phyloP scores from a whole-genome alignment of 768 basidiomycete species.

The Grammothele lineata region DNA sequence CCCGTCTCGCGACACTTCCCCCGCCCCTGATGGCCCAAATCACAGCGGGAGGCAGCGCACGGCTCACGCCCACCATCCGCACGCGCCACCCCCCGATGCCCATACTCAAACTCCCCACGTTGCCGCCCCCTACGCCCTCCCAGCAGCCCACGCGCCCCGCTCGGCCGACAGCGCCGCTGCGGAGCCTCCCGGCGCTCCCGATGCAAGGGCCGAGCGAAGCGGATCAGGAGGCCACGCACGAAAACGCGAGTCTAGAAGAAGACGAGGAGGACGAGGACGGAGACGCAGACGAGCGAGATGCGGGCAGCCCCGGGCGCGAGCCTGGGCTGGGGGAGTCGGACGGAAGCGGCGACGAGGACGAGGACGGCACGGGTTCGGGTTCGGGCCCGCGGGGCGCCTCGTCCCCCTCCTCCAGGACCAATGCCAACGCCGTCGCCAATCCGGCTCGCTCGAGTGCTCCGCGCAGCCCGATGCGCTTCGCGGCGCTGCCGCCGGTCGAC shows the following conservation, averaged over 20 bases:
- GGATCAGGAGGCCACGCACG: slow-evolving; percentile 24
- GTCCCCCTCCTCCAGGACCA: no score
- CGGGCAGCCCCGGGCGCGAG: slow-evolving; percentile 15
- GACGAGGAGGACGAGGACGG: slow-evolving; percentile 27
- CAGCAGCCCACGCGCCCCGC: slow-evolving; percentile 18
- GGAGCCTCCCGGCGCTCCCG: slow-evolving; percentile 53
- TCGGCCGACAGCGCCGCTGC: slow-evolving; percentile 32
- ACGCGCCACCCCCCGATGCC: slow-evolving; percentile 43
- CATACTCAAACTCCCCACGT: slow-evolving; percentile 45
- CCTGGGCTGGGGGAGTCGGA: slow-evolving; percentile 12
- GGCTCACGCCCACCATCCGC: slow-evolving; percentile 43
- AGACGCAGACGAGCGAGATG: slow-evolving; percentile 25
- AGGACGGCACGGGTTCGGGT: neutral
- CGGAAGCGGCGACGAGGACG: slow-evolving; percentile 33
- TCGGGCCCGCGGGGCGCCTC: no score
- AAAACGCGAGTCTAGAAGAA: slow-evolving; percentile 25
- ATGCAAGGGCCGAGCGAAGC: slow-evolving; percentile 37
- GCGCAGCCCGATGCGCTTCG: slow-evolving; percentile 4
- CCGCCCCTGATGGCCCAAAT: slow-evolving; percentile 28
- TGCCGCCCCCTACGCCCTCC: slow-evolving; percentile 31
- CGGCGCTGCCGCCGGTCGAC: slow-evolving; percentile 17
- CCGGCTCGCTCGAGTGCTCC: slow-evolving; percentile 2
- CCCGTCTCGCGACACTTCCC: slow-evolving; percentile 26
- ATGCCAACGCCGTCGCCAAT: no score
- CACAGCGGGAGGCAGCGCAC: slow-evolving; percentile 33